These are phyloP conservation scores for Alternaria sp. DNA, from an alignment of 2,329 filamentous ascomycete genomes.

Conservation along the genomic window DNA sequence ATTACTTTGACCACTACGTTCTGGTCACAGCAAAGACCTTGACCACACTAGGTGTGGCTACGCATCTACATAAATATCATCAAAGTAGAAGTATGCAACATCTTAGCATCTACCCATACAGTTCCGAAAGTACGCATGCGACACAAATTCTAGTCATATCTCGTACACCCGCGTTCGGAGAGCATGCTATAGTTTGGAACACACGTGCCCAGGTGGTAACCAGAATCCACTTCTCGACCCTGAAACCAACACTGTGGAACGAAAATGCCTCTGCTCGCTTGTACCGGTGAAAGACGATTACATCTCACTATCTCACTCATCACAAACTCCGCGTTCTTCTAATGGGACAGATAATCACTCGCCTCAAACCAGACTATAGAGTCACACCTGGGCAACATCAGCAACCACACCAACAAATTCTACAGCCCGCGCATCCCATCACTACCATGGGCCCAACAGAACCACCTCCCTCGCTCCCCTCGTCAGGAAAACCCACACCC, in stretches of 20 bases:
- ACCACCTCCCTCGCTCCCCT: neutral
- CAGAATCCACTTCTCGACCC: neutral
- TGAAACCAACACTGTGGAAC: neutral
- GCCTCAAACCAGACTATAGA: neutral
- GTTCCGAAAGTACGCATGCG: neutral
- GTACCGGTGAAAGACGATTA: neutral
- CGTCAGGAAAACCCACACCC: neutral
- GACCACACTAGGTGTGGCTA: neutral
- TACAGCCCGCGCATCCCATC: neutral
- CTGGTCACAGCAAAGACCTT: neutral
- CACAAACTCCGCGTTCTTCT: neutral
- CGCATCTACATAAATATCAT: neutral
- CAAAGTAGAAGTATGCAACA: neutral
- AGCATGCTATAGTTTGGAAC: neutral
- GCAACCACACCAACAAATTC: neutral
- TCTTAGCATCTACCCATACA: neutral
- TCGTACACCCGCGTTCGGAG: neutral
- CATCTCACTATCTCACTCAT: neutral
- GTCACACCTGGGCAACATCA: neutral
- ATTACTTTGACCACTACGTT: neutral
- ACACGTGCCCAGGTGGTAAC: neutral
- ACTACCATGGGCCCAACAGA: neutral
- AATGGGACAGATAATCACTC: neutral
- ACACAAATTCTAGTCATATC: neutral
- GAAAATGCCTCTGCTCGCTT: neutral